Conservation (phyloP, 257 asterid species). For the Lithospermum erythrorhizon region DNA sequence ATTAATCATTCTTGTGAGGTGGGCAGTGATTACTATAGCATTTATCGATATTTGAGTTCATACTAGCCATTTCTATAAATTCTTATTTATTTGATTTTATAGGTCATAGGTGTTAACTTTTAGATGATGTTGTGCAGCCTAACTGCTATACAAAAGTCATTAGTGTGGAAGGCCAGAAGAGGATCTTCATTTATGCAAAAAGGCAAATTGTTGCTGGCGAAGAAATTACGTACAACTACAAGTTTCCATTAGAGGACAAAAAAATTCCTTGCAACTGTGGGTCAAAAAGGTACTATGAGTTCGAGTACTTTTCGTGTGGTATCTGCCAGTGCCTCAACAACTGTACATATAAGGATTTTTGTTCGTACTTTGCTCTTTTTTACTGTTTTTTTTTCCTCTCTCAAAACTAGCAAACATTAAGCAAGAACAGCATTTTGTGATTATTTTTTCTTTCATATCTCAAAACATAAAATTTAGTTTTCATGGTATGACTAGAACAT, state of each 20-base stretch:
- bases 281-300: slow-evolving; percentile 57
- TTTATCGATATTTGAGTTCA: slow-evolving; percentile 10
- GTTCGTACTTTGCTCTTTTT: too few relatives aligned
- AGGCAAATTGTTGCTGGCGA: slow-evolving; percentile 90
- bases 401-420: too few relatives aligned
- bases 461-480: too few relatives aligned
- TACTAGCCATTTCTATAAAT: slow-evolving; percentile 1
- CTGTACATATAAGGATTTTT: not conserved
- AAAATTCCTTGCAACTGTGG: slow-evolving; percentile 98
- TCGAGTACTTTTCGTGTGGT: not conserved
- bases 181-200: slow-evolving; percentile 92
- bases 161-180: slow-evolving; percentile 91
- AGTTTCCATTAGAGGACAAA: slow-evolving; percentile 93
- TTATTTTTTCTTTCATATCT: too few relatives aligned
- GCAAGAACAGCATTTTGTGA: not conserved
- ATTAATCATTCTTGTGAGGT: slow-evolving; percentile 99
- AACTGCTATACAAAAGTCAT: slow-evolving; percentile 98
- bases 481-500: not conserved
- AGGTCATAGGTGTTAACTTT: slow-evolving; percentile 13
- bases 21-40: slow-evolving; percentile 15
- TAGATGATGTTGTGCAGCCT: slow-evolving; percentile 44
- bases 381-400: too few relatives aligned
- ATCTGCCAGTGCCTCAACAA: not conserved
- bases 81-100: slow-evolving; percentile 5
- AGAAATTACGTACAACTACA: slow-evolving; percentile 91